Evolutionary conservation across 2,329 filamentous ascomycete species (phyloP).

Genomic region (Diaporthe sp.): DNA sequence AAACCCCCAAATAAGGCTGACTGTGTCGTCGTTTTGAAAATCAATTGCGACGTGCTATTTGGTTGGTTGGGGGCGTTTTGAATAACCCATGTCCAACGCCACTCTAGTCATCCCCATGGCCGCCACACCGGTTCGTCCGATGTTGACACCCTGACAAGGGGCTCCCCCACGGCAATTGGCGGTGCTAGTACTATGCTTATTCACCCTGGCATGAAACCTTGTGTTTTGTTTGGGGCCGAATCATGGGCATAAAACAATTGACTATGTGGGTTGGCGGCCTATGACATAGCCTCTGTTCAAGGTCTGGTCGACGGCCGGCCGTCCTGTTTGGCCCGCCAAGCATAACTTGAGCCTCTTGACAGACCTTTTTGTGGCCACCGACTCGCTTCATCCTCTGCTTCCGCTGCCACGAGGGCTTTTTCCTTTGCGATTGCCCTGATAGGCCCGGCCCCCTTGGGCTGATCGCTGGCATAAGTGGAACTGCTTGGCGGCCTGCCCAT

Average conservation of each 20-base stretch:
- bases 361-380: neutral
- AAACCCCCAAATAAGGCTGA: constrained; percentile 4
- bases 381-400: neutral
- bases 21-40: neutral
- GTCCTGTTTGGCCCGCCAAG: constrained; percentile 1
- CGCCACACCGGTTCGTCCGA: constrained; percentile 6
- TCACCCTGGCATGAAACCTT: neutral
- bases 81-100: neutral
- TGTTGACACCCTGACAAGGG: neutral
- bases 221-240: constrained; percentile 13
- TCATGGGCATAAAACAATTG: neutral
- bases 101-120: neutral
- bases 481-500: constrained; percentile 3
- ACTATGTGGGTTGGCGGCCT: constrained; percentile 14
- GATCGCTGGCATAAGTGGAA: constrained; percentile 23
- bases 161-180: neutral
- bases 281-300: neutral
- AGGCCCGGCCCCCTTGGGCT: neutral
- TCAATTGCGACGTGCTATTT: neutral
- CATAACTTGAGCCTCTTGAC: neutral
- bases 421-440: neutral
- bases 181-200: neutral
- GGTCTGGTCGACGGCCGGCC: neutral
- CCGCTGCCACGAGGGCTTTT: neutral
- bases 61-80: neutral